Evolutionary conservation across 2,329 filamentous ascomycete genomes (phyloP).

Genomic region (Sarocladiaceae sp.): DNA sequence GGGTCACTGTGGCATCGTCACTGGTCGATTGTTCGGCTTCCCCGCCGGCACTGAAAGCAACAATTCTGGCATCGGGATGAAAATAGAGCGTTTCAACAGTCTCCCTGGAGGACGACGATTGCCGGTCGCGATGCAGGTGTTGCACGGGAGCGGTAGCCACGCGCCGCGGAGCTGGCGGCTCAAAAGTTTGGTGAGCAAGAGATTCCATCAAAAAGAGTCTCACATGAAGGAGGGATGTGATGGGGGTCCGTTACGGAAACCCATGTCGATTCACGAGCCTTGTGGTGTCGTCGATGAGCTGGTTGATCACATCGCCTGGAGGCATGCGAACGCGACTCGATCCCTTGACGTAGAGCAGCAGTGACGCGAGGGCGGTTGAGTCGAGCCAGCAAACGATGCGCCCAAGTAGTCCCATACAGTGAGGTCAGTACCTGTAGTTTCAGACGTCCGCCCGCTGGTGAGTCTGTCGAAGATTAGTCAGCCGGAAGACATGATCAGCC

Average conservation of each 20-base stretch:
- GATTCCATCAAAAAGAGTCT: not conserved
- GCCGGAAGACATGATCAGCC: too few relatives aligned
- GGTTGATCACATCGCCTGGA: not conserved
- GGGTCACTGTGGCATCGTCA: constrained; percentile 28
- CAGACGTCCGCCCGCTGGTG: too few relatives aligned
- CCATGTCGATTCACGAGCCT: not conserved
- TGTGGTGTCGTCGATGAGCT: not conserved
- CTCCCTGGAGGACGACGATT: not conserved
- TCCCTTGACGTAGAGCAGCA: not conserved
- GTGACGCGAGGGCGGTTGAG: not conserved
- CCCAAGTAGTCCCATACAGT: too few relatives aligned
- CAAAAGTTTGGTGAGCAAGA: not conserved
- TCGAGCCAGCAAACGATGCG: not conserved
- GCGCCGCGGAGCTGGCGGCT: constrained; percentile 9
- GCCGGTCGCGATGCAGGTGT: too few relatives aligned
- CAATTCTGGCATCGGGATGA: constrained; percentile 68
- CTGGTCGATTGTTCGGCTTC: constrained; percentile 15
- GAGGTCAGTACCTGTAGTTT: too few relatives aligned
- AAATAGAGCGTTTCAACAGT: constrained; percentile 68
- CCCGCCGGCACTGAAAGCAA: constrained; percentile 43
- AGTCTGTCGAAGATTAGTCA: too few relatives aligned
- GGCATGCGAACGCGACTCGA: not conserved
- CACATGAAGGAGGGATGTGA: not conserved
- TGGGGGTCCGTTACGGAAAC: not conserved
- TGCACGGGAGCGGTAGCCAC: constrained; percentile 3